Base-by-base conservation (phyloP, 805 yeast species). In the Nakazawaea laoshanensis region DNA sequence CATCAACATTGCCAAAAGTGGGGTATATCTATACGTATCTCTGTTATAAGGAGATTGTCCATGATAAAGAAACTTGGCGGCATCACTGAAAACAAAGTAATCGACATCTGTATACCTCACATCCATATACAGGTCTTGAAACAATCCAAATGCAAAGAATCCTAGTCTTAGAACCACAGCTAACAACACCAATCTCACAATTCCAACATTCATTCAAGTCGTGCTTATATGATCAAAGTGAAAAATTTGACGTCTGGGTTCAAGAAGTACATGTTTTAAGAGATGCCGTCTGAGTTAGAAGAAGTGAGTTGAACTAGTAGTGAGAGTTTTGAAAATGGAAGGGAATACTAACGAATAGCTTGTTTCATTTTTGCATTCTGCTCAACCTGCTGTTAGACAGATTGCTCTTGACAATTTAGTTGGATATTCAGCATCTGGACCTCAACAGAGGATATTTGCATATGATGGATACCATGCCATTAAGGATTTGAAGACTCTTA, bases 31-130 rank as follows among this genome's bases (percentile, higher is more conserved):
- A 48, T 89, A 92, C 0, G 98, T 92, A 36, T 80, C 95, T 41
- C 98, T 63, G 14, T 52, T 44, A 47, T 83, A 92, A 2, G 98
- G 98, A 0, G 94, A 78, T 17, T 43, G 29, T 2, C 65, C 66
- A 2, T 63, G 36, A 42, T 63, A 63, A 7, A 86, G 82, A 48
- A 70, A 85, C 23, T 63, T 57, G 2, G 96, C 75, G 7, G 98
- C 97, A 60, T 92, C 97, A 2, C 94, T 75, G 52, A 92, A 92
- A 30, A 92, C 98, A 51, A 75, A 65, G 56, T 92, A 92, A 55
- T 92, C 98, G 30, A 92, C 82, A 48, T 92, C 98, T 0, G 98
- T 92, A 59, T 86, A 92, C 41, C 81, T 79, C 13, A 88, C 81
- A 8, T 74, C 74, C 74, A 84, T 72, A 42, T 73, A 57, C 4